Conservation (phyloP, 108 stramenopile species). For the Skeletonema grethae region DNA sequence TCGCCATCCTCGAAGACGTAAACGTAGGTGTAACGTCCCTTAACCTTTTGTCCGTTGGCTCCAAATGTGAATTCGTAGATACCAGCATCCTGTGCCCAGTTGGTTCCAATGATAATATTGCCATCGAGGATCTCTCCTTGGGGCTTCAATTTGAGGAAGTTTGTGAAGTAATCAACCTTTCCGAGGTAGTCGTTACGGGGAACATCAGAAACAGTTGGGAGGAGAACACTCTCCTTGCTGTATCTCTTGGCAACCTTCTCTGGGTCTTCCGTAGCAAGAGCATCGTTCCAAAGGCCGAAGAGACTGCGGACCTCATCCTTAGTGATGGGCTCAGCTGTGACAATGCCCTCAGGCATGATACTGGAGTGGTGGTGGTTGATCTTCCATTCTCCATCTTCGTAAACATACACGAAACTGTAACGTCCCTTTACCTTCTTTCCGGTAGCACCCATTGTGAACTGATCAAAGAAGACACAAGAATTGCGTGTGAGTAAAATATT, state of each 20-base stretch:
- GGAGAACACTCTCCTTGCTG: slow-evolving; percentile 31
- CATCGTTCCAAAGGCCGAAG: slow-evolving; percentile 53
- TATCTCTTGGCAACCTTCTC: slow-evolving; percentile 33
- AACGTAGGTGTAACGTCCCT: slow-evolving; percentile 64
- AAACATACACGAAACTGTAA: slow-evolving; percentile 66
- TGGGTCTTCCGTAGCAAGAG: slow-evolving; percentile 40
- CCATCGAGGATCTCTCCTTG: slow-evolving; percentile 39
- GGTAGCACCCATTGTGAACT: slow-evolving; percentile 57
- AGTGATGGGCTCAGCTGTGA: slow-evolving; percentile 36
- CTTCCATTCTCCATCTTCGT: slow-evolving; percentile 75
- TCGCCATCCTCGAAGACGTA: slow-evolving; percentile 66
- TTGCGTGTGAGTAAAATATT: neutral
- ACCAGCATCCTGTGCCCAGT: slow-evolving; percentile 59
- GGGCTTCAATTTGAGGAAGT: slow-evolving; percentile 40
- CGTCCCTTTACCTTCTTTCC: slow-evolving; percentile 56
- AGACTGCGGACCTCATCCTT: slow-evolving; percentile 35
- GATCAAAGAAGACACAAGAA: neutral
- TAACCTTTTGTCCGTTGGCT: slow-evolving; percentile 53
- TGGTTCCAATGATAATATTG: slow-evolving; percentile 39
- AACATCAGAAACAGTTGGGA: slow-evolving; percentile 46
- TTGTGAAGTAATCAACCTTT: slow-evolving; percentile 40
- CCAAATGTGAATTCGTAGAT: slow-evolving; percentile 71
- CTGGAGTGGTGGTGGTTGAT: slow-evolving; percentile 69
- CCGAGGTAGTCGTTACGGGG: slow-evolving; percentile 34
- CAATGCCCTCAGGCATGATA: slow-evolving; percentile 54